These are phyloP conservation scores for Saccharomycopsis selenospora DNA, from an alignment of 805 yeast genomes.

Conservation along the genomic window DNA sequence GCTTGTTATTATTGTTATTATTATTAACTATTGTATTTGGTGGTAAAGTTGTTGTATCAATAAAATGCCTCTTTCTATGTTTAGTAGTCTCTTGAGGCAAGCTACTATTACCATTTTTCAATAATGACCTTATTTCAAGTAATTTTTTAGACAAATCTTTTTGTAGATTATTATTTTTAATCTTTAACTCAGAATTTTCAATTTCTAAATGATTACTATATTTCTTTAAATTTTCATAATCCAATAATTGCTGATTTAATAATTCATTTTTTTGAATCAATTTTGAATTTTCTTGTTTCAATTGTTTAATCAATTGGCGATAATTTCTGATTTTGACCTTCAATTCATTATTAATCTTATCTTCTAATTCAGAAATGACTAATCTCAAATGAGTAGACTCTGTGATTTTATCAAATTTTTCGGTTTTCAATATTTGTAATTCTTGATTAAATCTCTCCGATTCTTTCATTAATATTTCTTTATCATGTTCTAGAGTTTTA, in stretches of 20 bases:
- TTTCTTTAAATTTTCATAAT: conserved; percentile 1
- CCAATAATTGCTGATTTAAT: neutral
- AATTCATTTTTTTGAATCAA: conserved; percentile 3
- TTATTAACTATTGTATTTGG: neutral
- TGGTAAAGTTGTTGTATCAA: neutral
- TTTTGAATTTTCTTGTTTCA: conserved; percentile 10
- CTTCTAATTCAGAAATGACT: conserved; percentile 9
- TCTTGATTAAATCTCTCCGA: conserved; percentile 8
- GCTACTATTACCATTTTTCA: neutral
- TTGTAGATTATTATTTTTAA: conserved; percentile 7
- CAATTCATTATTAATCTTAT: neutral
- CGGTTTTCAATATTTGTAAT: conserved; percentile 12
- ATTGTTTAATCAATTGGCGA: conserved; percentile 4
- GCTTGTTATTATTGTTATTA: neutral
- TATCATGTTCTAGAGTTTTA: conserved; percentile 13
- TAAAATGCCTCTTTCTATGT: neutral
- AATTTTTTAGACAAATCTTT: conserved; percentile 6
- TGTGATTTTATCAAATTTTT: conserved; percentile 18
- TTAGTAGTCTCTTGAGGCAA: neutral
- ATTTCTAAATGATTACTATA: neutral
- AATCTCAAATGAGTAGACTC: conserved; percentile 16
- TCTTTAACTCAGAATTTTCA: conserved; percentile 2
- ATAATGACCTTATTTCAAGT: neutral
- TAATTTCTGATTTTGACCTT: conserved; percentile 12
- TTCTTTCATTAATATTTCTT: conserved; percentile 11